Evolutionary conservation across 352 stramenopile species (phyloP).

Genomic region (Phytophthora palmivora): DNA sequence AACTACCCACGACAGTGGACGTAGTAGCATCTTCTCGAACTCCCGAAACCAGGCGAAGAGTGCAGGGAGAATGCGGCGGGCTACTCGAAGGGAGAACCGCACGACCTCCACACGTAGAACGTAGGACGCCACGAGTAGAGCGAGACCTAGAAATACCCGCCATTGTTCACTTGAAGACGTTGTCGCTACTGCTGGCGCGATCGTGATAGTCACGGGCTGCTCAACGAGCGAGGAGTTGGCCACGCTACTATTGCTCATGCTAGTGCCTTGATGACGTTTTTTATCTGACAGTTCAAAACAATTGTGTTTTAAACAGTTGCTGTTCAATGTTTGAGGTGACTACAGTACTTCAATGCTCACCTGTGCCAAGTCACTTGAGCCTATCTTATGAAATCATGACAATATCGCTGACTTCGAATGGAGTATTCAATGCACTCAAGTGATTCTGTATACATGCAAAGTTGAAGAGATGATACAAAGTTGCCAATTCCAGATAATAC

Average conservation of each 20-base stretch:
- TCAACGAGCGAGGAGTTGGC: conserved; percentile 18
- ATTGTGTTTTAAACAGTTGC: no score
- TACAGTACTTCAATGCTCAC: no score
- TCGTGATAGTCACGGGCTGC: conserved; percentile 21
- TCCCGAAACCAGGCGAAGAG: conserved; percentile 81
- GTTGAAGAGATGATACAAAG: no score
- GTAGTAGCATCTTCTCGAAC: conserved; percentile 85
- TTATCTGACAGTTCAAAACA: no score
- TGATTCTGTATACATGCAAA: no score
- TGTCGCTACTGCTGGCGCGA: conserved; percentile 1
- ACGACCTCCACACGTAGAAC: conserved; percentile 82
- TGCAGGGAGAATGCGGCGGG: conserved; percentile 61
- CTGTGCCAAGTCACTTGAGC: no score
- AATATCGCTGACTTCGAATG: no score
- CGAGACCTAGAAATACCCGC: conserved; percentile 77
- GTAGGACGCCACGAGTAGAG: conserved; percentile 70
- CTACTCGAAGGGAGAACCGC: conserved; percentile 74
- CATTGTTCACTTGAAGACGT: conserved; percentile 66
- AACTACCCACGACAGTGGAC: conserved; percentile 82
- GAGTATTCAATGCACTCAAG: no score
- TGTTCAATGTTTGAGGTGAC: no score
- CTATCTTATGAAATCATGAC: no score
- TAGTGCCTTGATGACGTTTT: no score
- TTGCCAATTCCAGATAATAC: no score
- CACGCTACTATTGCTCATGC: conserved; percentile 23